Evolutionary conservation across 176 grass and related monocot genomes (phyloP).

Genomic region (Puccinellia tenuiflora): DNA sequence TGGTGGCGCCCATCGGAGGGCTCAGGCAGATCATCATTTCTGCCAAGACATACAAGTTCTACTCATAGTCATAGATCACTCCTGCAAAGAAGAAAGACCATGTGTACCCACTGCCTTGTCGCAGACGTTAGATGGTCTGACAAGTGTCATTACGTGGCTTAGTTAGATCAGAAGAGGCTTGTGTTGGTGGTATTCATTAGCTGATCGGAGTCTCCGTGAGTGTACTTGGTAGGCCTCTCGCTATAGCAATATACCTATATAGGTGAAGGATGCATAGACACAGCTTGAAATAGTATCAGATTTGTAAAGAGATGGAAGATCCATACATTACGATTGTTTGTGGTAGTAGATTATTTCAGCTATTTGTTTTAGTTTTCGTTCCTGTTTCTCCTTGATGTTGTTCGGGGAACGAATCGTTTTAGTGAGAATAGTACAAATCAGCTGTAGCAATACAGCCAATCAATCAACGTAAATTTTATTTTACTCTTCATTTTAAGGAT

Average conservation of each 20-base stretch:
- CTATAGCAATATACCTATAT: not conserved
- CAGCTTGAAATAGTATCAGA: not conserved
- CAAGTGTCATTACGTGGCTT: not conserved
- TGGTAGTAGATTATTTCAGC: not conserved
- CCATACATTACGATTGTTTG: not conserved
- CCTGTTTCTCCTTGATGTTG: not conserved
- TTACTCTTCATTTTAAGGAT: not conserved
- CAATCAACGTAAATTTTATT: not conserved
- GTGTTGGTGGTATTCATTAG: not conserved
- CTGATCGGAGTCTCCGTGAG: not conserved
- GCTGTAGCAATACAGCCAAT: not conserved
- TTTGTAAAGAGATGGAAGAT: not conserved
- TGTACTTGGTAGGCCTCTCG: not conserved
- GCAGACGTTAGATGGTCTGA: not conserved
- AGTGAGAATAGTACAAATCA: not conserved
- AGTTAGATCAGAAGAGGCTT: not conserved
- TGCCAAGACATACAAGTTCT: conserved; percentile 55
- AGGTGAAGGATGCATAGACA: not conserved
- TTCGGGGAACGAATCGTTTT: not conserved
- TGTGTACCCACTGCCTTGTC: not conserved
- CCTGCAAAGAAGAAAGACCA: not conserved
- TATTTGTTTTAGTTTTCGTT: not conserved
- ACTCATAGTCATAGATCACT: conserved; percentile 54
- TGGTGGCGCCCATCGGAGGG: conserved; percentile 72
- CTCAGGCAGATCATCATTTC: conserved; percentile 61